Evolutionary conservation across 805 yeast genomes (phyloP).

Genomic region (Schwanniomyces vanrijiae): DNA sequence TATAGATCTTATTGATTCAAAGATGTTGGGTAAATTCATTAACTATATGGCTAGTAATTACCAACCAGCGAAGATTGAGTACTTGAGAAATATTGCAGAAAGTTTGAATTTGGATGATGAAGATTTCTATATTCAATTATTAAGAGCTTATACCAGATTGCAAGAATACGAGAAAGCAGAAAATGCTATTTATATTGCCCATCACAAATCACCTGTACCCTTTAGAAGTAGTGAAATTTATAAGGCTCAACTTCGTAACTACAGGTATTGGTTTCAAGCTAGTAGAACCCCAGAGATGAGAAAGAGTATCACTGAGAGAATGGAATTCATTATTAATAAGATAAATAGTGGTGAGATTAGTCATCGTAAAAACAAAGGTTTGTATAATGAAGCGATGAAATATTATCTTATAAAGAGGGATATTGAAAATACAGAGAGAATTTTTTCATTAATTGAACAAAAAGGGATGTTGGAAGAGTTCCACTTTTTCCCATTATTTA

Average conservation of each 20-base stretch:
- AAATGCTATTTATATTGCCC: constrained; percentile 28
- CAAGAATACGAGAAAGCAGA: constrained; percentile 36
- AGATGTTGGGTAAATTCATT: constrained; percentile 16
- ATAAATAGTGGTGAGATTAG: constrained; percentile 11
- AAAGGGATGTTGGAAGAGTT: constrained; percentile 20
- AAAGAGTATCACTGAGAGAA: constrained; percentile 8
- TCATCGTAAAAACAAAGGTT: constrained; percentile 7
- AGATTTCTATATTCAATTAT: constrained; percentile 25
- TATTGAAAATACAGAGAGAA: constrained; percentile 18
- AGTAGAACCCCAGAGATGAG: constrained; percentile 6
- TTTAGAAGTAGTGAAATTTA: constrained; percentile 26
- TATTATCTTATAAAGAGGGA: constrained; percentile 16
- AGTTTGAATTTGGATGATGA: constrained; percentile 18
- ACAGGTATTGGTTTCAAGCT: constrained; percentile 25
- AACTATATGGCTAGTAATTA: constrained; percentile 19
- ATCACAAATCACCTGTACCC: constrained; percentile 26
- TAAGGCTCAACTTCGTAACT: constrained; percentile 28
- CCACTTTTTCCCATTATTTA: constrained; percentile 31
- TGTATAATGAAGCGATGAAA: constrained; percentile 28
- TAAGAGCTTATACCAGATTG: constrained; percentile 26
- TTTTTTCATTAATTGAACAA: constrained; percentile 16
- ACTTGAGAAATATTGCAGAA: constrained; percentile 16
- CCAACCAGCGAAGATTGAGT: constrained; percentile 19
- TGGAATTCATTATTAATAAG: constrained; percentile 11
- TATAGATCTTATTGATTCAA: constrained; percentile 15